These are phyloP conservation scores for Ochromonas danica DNA, from an alignment of 108 stramenopile genomes.

Conservation along the genomic window DNA sequence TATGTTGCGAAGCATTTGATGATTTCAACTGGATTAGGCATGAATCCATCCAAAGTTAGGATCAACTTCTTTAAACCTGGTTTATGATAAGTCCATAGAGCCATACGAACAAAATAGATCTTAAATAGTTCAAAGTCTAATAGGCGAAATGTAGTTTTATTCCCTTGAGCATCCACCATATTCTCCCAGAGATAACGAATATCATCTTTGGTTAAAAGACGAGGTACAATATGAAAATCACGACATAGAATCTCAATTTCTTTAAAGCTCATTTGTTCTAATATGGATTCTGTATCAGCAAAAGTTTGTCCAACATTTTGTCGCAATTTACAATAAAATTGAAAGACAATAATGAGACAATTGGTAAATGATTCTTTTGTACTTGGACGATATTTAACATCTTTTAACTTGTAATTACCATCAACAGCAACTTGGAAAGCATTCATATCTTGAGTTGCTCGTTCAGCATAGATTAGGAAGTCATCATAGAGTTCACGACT, in stretches of 20 bases:
- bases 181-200: not conserved
- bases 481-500: not conserved
- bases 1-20: not conserved
- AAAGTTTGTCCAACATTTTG: not conserved
- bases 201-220: conserved; percentile 1
- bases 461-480: not conserved
- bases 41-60: not conserved
- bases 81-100: conserved; percentile 13
- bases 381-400: not conserved
- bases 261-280: not conserved
- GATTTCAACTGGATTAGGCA: not conserved
- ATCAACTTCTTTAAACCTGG: conserved; percentile 13
- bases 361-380: too few species aligned
- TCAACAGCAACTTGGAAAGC: not conserved
- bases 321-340: not conserved
- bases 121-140: conserved; percentile 4
- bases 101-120: not conserved
- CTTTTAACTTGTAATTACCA: not conserved
- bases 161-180: not conserved
- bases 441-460: not conserved
- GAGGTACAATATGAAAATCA: not conserved
- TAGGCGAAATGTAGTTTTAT: not conserved
- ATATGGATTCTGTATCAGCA: not conserved
- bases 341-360: not conserved
- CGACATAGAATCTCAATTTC: conserved; percentile 18